These are phyloP conservation scores for Diaporthe longicolla DNA, from an alignment of 2,329 filamentous ascomycete species.

Conservation along the genomic window DNA sequence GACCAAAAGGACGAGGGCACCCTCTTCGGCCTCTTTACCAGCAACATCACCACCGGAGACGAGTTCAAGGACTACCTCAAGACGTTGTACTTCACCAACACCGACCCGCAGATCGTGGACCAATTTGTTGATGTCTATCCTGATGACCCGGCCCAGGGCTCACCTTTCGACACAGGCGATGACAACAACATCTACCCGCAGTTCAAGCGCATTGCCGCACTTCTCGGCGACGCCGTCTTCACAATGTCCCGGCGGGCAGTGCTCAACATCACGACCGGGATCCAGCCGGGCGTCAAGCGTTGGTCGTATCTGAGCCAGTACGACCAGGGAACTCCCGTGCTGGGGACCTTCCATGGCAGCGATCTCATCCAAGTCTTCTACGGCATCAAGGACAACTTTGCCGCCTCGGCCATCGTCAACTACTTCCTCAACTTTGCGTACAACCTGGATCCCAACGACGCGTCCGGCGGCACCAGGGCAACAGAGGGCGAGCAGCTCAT, in stretches of 20 bases:
- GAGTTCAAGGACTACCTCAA: slow-evolving; percentile 75
- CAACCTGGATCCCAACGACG: slow-evolving; percentile 77
- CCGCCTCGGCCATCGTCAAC: slow-evolving; percentile 70
- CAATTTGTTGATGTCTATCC: slow-evolving; percentile 75
- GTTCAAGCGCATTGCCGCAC: slow-evolving; percentile 83
- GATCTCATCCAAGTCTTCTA: slow-evolving; percentile 80
- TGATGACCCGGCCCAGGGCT: slow-evolving; percentile 69
- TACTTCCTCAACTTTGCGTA: slow-evolving; percentile 83
- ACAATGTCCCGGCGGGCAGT: slow-evolving; percentile 78
- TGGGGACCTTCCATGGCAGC: slow-evolving; percentile 85
- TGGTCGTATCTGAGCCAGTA: slow-evolving; percentile 86
- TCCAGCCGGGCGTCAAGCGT: slow-evolving; percentile 70
- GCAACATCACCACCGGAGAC: slow-evolving; percentile 74
- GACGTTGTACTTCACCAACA: slow-evolving; percentile 70
- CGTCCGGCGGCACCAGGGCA: slow-evolving; percentile 49
- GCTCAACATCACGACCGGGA: slow-evolving; percentile 61
- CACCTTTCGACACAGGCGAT: slow-evolving; percentile 78
- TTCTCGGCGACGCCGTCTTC: slow-evolving; percentile 82
- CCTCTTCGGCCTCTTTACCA: slow-evolving; percentile 78
- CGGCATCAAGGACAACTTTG: slow-evolving; percentile 74
- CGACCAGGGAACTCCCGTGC: slow-evolving; percentile 76
- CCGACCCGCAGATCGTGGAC: slow-evolving; percentile 65
- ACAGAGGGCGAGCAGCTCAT: slow-evolving; percentile 20
- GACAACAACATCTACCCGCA: slow-evolving; percentile 81
- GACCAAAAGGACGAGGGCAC: slow-evolving; percentile 88